Conservation (phyloP, 2,329 filamentous ascomycete genomes). For the Botrytis galanthina region DNA sequence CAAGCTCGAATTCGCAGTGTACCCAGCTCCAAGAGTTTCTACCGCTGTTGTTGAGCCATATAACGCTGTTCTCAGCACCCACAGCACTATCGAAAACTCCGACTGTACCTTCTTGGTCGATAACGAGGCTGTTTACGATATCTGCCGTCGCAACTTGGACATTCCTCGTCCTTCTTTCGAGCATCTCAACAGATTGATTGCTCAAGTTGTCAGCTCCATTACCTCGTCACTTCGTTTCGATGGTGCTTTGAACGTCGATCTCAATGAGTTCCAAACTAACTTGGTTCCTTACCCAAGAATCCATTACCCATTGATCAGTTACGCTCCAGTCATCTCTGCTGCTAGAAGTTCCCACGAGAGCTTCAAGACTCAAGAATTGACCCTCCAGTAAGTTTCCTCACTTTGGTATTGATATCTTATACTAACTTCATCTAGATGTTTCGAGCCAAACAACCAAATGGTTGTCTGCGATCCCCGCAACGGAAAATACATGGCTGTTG, state of each 20-base stretch:
- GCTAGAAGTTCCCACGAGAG: slow-evolving; percentile 63
- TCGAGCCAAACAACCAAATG: slow-evolving; percentile 69
- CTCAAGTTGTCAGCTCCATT: slow-evolving; percentile 66
- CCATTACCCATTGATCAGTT: slow-evolving; percentile 65
- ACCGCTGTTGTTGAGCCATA: slow-evolving; percentile 69
- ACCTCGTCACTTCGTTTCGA: slow-evolving; percentile 64
- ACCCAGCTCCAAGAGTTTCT: slow-evolving; percentile 61
- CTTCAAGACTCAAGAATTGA: slow-evolving; percentile 64
- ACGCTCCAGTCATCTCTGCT: slow-evolving; percentile 60
- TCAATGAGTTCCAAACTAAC: slow-evolving; percentile 70
- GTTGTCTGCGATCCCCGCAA: slow-evolving; percentile 63
- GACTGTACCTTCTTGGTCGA: slow-evolving; percentile 69
- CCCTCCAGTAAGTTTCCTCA: slow-evolving; percentile 54
- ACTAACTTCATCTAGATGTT: slow-evolving; percentile 44
- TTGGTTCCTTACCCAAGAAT: slow-evolving; percentile 66
- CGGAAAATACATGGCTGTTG: slow-evolving; percentile 68
- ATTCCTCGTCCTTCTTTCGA: slow-evolving; percentile 63
- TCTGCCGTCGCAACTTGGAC: slow-evolving; percentile 63
- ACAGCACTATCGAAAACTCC: slow-evolving; percentile 63
- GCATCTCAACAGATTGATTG: slow-evolving; percentile 64
- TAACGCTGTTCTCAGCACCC: slow-evolving; percentile 59
- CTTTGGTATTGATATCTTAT: background rate
- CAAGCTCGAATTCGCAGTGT: slow-evolving; percentile 66
- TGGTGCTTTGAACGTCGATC: slow-evolving; percentile 64
- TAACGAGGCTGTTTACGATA: slow-evolving; percentile 67